Base-by-base conservation (phyloP, 768 basidiomycete species). In the Pulveroboletus sp. region DNA sequence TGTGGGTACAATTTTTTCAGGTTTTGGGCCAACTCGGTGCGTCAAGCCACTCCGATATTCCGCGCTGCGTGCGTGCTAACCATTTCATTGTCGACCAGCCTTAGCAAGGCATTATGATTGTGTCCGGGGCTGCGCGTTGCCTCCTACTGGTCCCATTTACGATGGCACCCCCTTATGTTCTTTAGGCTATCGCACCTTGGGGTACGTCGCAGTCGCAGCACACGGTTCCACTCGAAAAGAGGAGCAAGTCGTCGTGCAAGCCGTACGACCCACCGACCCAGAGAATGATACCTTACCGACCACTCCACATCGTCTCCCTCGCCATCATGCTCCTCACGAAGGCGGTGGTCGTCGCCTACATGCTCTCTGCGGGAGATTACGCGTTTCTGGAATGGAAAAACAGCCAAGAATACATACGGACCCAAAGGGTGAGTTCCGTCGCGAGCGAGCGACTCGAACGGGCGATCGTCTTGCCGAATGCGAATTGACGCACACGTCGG, bases 281-380 rank as follows among this genome's bases (percentile, higher is more conserved):
- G 46, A 60, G 27, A 44, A 64, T 63, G 63, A 54, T 43, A 5
- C 30, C 49, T 17, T 43, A 39, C 39, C 55, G 53, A 42, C 43
- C 54, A 11, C 38, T 62, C 35, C 46, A 58, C 28, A 8, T 47
- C 49, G 15, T 57, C 44, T 58, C 56, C 37, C 47, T 54, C 6
- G 27, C 49, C 28, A 3, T 53, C 48, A 53, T 49, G 64, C 39
- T 62, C 50, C 33, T 64, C 47, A 56, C 56, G 39, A 66, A 57
- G 36, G 46, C 43, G 31, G 18, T 50, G 41, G 53, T 58, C 42
- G 3, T 62, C 49, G 26, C 53, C 42, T 54, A 50, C 52, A 60
- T 57, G 56, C 28, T 60, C 30, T 64, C 58, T 2, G 57, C 46
- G 24, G 53, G 65, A 18, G 60, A 60, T 3, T 53, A 50, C 42